Evolutionary conservation across 495 filamentous ascomycete genomes (phyloP), one percentile per base, ranked within the genome.

Genomic region (Apiosordaria backusii): DNA sequence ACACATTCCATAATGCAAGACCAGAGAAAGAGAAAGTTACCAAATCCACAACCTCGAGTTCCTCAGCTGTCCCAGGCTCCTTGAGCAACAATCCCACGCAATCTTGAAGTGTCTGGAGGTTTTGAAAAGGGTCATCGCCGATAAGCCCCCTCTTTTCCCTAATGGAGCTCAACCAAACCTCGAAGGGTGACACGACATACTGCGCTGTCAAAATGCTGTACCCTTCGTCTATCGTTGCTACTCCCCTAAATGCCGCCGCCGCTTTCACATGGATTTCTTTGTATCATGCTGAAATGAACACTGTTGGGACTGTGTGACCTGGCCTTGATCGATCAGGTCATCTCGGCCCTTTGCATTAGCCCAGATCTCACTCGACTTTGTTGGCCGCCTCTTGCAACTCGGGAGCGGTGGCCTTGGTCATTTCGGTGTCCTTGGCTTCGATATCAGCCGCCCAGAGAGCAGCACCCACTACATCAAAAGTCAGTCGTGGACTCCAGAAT

Each of bases 361-460:
- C 68, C 63, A 65, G 64, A 9, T 29, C 55, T 76, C 74, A 86
- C 71, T 87, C 78, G 26, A 80, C 82, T 68, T 85, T 86, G 73
- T 82, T 84, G 18, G 80, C 82, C 64, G 84, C 74, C 57, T 86
- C 85, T 59, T 79, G 79, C 62, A 88, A 71, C 4, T 73, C 79
- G 1, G 85, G 84, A 21, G 83, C 83, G 10, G 85, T 88, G 35
- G 78, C 80, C 61, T 77, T 68, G 27, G 75, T 74, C 81, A 82
- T 82, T 57, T 73, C 61, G 27, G 71, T 79, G 55, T 79, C 81
- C 67, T 80, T 84, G 65, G 84, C 82, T 78, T 98, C 95, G 62
- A 97, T 85, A 79, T 97, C 94, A 6, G 92, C 89, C 22, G 95
- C 93, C 92, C 92, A 99, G 26, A 99, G 80, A 21, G 93, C 95